Evolutionary conservation across 2,329 filamentous ascomycete species (phyloP).

Genomic region (Phaeophleospora eucalypticola): DNA sequence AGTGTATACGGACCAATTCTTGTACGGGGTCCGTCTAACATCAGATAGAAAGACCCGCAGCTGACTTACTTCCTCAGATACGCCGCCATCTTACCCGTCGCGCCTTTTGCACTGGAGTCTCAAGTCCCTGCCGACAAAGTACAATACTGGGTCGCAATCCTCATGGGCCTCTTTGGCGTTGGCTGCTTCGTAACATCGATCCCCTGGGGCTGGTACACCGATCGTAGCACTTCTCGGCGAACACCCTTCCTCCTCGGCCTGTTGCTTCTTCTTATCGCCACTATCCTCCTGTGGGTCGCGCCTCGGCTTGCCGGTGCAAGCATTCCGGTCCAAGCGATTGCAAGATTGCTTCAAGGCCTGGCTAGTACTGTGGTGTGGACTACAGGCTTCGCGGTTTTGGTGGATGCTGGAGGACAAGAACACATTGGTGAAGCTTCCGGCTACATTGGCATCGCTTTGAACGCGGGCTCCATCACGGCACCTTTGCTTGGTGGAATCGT

Average conservation of each 20-base stretch:
- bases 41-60: no score
- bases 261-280: conserved; percentile 57
- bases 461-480: conserved; percentile 57
- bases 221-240: conserved; percentile 57
- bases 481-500: conserved; percentile 65
- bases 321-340: no score
- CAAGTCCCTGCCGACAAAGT: no score
- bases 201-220: conserved; percentile 54
- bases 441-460: conserved; percentile 60
- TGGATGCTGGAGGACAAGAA: conserved; percentile 61
- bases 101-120: no score
- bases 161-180: no score
- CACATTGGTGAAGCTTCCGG: conserved; percentile 63
- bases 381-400: conserved; percentile 65
- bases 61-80: no score
- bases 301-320: conserved; percentile 55
- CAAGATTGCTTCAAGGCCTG: conserved; percentile 62
- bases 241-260: conserved; percentile 60
- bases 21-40: no score
- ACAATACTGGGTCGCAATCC: no score
- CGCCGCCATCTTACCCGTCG: no score
- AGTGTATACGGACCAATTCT: no score
- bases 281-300: conserved; percentile 61
- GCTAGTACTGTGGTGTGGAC: conserved; percentile 68
- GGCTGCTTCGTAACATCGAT: no score